Percentiles rank a stretch among this genome's conserved stretches.
Conservation (phyloP, 202 grass and related monocot genomes). For the Hordeum pubiflorum region DNA sequence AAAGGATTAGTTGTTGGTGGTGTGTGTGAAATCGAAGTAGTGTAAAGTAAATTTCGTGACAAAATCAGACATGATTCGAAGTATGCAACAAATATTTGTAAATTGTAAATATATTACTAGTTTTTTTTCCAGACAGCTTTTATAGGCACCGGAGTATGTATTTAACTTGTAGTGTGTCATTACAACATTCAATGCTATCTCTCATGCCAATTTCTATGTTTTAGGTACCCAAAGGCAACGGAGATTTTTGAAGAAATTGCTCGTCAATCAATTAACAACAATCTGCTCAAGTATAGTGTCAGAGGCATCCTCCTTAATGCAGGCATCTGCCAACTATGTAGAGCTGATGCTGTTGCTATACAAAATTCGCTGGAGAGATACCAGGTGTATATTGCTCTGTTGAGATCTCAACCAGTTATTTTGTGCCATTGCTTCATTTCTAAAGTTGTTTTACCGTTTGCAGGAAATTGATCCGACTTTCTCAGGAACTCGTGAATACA, state of each 20-base stretch:
- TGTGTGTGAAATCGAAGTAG: too few relatives aligned
- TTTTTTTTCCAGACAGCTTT: not conserved
- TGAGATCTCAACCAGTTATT: constrained; percentile 7
- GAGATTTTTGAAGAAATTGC: constrained; percentile 80
- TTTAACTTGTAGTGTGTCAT: not conserved
- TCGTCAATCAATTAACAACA: constrained; percentile 65
- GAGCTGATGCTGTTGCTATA: constrained; percentile 80
- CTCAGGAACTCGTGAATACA: constrained; percentile 87
- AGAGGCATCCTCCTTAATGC: constrained; percentile 89
- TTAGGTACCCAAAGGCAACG: constrained; percentile 79
- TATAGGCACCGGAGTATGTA: not conserved
- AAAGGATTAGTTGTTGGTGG: too few relatives aligned
- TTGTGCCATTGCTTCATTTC: not conserved
- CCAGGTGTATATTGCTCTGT: constrained; percentile 51
- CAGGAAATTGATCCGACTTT: constrained; percentile 94
- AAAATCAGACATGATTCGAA: too few relatives aligned
- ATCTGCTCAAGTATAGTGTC: constrained; percentile 83
- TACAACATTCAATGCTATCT: not conserved
- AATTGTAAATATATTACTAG: not conserved
- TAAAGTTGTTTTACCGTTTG: constrained; percentile 25
- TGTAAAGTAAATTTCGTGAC: too few relatives aligned
- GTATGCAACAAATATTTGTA: too few relatives aligned
- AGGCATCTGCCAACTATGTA: constrained; percentile 84
- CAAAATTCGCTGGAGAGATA: constrained; percentile 76
- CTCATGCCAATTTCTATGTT: constrained; percentile 23